These are phyloP conservation scores for Cyclostephanos tholiformis DNA, from an alignment of 108 stramenopile genomes.

Conservation along the genomic window DNA sequence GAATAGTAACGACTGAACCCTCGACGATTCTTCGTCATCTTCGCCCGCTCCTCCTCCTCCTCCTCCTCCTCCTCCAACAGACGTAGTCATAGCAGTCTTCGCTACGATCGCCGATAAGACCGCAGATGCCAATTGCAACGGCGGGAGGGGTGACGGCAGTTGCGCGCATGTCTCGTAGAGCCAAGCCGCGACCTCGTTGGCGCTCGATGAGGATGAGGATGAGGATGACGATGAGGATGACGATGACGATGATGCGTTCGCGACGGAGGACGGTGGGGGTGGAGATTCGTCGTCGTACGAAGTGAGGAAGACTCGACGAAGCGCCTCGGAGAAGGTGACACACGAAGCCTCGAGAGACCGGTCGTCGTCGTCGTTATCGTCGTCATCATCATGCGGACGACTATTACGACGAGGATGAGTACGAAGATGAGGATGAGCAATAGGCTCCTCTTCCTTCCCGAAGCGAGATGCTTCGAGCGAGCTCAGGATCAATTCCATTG, in stretches of 20 bases:
- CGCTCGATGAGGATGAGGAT: not conserved
- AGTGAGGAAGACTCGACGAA: not conserved
- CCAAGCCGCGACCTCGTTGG: not conserved
- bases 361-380: not conserved
- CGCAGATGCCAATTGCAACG: conserved; percentile 22
- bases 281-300: not conserved
- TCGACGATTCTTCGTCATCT: conserved; percentile 14
- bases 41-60: not conserved
- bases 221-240: conserved; percentile 2
- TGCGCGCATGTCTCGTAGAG: conserved; percentile 27
- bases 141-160: conserved; percentile 27
- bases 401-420: not conserved
- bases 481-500: conserved; percentile 9
- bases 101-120: conserved; percentile 14
- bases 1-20: conserved; percentile 29
- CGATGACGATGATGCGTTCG: not conserved
- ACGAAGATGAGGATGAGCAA: not conserved
- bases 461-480: not conserved
- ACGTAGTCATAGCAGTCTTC: not conserved
- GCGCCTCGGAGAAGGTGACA: not conserved
- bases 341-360: not conserved
- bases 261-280: not conserved
- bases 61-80: not conserved
- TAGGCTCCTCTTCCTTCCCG: not conserved
- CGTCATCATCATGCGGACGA: not conserved